These are phyloP conservation scores for Pyrrhoderma lamaoense DNA, from an alignment of 1,284 basidiomycete genomes.

Conservation along the genomic window DNA sequence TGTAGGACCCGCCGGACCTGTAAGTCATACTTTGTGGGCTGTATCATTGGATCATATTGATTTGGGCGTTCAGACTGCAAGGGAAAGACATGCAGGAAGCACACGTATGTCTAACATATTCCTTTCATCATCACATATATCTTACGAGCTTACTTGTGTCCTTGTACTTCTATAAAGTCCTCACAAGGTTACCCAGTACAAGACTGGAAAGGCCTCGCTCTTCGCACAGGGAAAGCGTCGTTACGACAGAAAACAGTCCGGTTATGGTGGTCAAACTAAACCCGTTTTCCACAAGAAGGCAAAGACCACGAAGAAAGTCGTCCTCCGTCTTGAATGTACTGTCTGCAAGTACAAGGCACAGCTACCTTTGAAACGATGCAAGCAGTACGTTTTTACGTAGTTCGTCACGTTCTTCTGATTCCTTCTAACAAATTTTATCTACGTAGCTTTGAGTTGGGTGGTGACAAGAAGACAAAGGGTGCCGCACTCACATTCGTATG, in stretches of 20 bases:
- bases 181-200: slow-evolving; percentile 97
- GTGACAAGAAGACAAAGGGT: slow-evolving; percentile 99
- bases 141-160: neutral
- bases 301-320: slow-evolving; percentile 99
- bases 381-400: slow-evolving; percentile 70
- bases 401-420: neutral
- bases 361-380: slow-evolving; percentile 95
- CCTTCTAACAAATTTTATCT: slow-evolving; percentile 22
- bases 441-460: slow-evolving; percentile 91
- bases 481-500: slow-evolving; percentile 86
- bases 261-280: slow-evolving; percentile 99
- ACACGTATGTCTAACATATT: slow-evolving; percentile 64
- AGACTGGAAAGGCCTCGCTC: slow-evolving; percentile 96
- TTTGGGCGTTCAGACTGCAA: slow-evolving; percentile 71
- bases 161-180: slow-evolving; percentile 43
- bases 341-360: slow-evolving; percentile 99
- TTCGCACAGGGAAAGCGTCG: slow-evolving; percentile 99
- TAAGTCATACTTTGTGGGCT: slow-evolving; percentile 30
- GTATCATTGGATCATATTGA: no score
- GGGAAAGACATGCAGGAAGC: slow-evolving; percentile 97
- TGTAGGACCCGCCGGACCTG: slow-evolving; percentile 77
- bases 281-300: slow-evolving; percentile 99
- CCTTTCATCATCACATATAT: neutral
- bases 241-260: slow-evolving; percentile 98
- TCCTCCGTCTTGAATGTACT: slow-evolving; percentile 95